Evolutionary conservation across 768 basidiomycete genomes (phyloP), one percentile per base, ranked within the genome.

Genomic region (Steccherinum ochraceum): DNA sequence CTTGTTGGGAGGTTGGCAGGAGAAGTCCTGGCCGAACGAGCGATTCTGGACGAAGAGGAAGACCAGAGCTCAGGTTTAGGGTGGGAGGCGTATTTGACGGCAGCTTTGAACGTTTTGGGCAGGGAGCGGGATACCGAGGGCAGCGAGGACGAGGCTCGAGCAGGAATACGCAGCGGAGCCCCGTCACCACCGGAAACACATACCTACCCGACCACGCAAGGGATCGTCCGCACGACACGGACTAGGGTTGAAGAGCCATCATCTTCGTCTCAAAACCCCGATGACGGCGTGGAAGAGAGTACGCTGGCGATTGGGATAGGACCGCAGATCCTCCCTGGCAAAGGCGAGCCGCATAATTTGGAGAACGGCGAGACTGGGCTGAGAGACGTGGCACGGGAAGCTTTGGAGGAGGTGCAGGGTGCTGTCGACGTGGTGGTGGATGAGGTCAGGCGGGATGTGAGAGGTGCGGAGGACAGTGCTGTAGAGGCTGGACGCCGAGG

Each of bases 241-340:
- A n/a, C n/a, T n/a, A n/a, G n/a, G n/a, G n/a, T n/a, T n/a, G n/a
- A n/a, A n/a, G n/a, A n/a, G n/a, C n/a, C n/a, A n/a, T n/a, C n/a
- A n/a, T n/a, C n/a, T n/a, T n/a, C n/a, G n/a, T n/a, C n/a, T n/a
- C n/a, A n/a, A n/a, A n/a, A n/a, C n/a, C n/a, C n/a, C n/a, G n/a
- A n/a, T n/a, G n/a, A n/a, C n/a, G 51, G 52, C 1, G 27, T 25
- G 2, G 51, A 55, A 40, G 61, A 61, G 50, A 58, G 56, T 16
- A 51, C 55, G 1, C 49, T 65, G 12, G 62, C 64, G 16, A 45
- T 66, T 11, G 64, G 64, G 18, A 46, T 65, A 13, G 60, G 56
- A 3, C 52, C 58, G 26, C 64, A 66, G 48, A 50, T 65, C n/a
- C 52, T 66, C 21, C 61, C 59, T 2, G 61, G 57, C 5, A 59